phyloP scores from a whole-genome alignment of 129 eudicot genomes.

The Tanacetum coccineum region DNA sequence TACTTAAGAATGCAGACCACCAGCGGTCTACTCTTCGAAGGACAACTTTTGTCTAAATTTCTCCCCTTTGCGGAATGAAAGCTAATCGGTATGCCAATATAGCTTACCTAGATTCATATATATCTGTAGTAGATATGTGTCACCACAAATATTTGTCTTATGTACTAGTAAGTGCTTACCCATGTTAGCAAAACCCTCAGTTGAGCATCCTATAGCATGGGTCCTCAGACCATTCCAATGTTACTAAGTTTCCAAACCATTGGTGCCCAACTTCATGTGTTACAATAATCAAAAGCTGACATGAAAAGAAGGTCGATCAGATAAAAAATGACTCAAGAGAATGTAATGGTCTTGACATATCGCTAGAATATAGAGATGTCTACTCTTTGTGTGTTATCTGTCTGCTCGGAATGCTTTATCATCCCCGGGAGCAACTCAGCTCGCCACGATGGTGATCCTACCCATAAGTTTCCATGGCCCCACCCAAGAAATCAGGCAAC shows the following conservation, averaged over 20 bases:
- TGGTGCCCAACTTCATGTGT: constrained; percentile 64
- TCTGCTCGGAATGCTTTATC: constrained; percentile 49
- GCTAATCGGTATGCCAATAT: constrained; percentile 47
- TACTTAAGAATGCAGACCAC: too few species aligned
- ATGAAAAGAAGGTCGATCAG: too few species aligned
- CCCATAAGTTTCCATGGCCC: constrained; percentile 65
- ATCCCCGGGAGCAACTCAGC: constrained; percentile 40
- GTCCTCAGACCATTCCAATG: constrained; percentile 79
- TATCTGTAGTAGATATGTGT: neutral
- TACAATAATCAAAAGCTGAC: too few species aligned
- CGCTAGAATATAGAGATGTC: neutral
- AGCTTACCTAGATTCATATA: constrained; percentile 40
- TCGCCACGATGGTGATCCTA: constrained; percentile 39
- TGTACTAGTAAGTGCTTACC: constrained; percentile 29
- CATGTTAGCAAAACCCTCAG: constrained; percentile 64
- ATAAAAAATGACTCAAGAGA: constrained; percentile 32
- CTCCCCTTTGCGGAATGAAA: constrained; percentile 55
- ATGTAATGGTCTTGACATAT: constrained; percentile 13
- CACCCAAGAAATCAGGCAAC: constrained; percentile 55
- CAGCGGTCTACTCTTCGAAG: constrained; percentile 39
- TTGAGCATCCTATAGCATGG: constrained; percentile 63
- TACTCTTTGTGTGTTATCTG: constrained; percentile 53
- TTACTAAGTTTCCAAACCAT: constrained; percentile 64
- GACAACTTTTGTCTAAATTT: constrained; percentile 53
- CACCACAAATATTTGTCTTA: constrained; percentile 2